Base-by-base conservation (phyloP, 805 yeast genomes). In the Priceomyces medius region DNA sequence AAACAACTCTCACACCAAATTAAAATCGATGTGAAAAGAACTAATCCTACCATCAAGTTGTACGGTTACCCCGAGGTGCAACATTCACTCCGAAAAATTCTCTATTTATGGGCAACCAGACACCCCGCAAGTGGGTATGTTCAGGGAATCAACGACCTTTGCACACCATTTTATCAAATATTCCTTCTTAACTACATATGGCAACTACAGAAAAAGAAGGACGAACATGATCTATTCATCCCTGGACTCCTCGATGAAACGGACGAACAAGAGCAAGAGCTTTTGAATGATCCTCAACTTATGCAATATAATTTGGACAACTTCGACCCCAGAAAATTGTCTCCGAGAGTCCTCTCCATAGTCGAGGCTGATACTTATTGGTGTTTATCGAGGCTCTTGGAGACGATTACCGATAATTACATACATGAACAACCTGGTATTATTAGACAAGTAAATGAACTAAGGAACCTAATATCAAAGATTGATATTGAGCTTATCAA, bases 341-440 rank as follows among this genome's bases (percentile, higher is more conserved):
- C 88, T 1, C 59, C 68, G 20, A 79, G 81, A 33, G 81, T 83
- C 13, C 61, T 83, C 32, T 74, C 79, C 37, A 79, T 79, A 12
- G 80, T 91, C 14, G 99, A 93, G 58, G 97, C 97, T 2, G 99
- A 93, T 64, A 83, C 96, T 2, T 93, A 87, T 66, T 93, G 99
- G 99, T 93, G 98, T 62, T 68, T 93, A 43, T 85, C 97, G 3
- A 83, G 91, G 55, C 71, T 93, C 19, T 71, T 93, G 37, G 99
- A 93, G 56, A 95, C 95, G 16, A 93, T 93, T 47, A 96, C 95
- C 50, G 99, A 93, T 61, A 93, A 90, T 58, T 93, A 90, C 63
- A 91, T 93, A 41, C 98, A 91, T 64, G 97, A 96, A 26, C 99
- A 93, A 62, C 99, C 99, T 0, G 99, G 99, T 2, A 93, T 93